These are phyloP conservation scores for Nakaseomyces uthaithaninus DNA, from an alignment of 1,139 yeast species.

Conservation along the genomic window DNA sequence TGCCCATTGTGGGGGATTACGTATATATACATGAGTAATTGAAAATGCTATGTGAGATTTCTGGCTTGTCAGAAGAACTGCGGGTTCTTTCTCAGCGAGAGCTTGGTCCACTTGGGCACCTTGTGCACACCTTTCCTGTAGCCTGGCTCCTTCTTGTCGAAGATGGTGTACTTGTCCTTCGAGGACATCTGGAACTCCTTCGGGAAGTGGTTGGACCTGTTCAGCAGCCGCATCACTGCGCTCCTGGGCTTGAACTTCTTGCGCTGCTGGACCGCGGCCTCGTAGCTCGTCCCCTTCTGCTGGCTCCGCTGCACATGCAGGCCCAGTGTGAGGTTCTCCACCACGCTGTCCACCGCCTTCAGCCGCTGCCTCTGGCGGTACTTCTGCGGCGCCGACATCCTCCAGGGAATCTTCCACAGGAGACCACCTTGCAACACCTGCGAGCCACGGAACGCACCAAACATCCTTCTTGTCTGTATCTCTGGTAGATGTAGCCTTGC, in stretches of 20 bases:
- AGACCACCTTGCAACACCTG: slow-evolving; percentile 66
- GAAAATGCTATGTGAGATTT: too few relatives aligned
- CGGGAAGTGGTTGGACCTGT: slow-evolving; percentile 45
- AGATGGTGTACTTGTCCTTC: slow-evolving; percentile 80
- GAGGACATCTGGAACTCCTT: slow-evolving; percentile 74
- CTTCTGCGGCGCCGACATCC: slow-evolving; percentile 77
- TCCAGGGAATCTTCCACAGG: slow-evolving; percentile 73
- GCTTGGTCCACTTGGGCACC: slow-evolving; percentile 85
- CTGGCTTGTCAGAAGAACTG: slow-evolving; percentile 47
- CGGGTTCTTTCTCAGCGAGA: slow-evolving; percentile 75
- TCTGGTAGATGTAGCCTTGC: background rate
- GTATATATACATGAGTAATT: background rate
- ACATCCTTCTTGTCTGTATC: slow-evolving; percentile 40
- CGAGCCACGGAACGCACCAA: slow-evolving; percentile 73
- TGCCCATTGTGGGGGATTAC: too few relatives aligned
- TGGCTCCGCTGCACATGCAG: slow-evolving; percentile 37
- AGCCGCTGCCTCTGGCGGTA: slow-evolving; percentile 75
- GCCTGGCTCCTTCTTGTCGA: slow-evolving; percentile 61
- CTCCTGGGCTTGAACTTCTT: slow-evolving; percentile 22
- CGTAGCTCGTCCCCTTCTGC: slow-evolving; percentile 46
- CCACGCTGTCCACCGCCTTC: slow-evolving; percentile 70
- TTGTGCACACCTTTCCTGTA: slow-evolving; percentile 85
- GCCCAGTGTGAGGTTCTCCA: slow-evolving; percentile 61
- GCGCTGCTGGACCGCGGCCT: slow-evolving; percentile 39
- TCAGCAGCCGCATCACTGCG: slow-evolving; percentile 22